These are phyloP conservation scores for Pythium volutum DNA, from an alignment of 352 stramenopile species.

Conservation along the genomic window DNA sequence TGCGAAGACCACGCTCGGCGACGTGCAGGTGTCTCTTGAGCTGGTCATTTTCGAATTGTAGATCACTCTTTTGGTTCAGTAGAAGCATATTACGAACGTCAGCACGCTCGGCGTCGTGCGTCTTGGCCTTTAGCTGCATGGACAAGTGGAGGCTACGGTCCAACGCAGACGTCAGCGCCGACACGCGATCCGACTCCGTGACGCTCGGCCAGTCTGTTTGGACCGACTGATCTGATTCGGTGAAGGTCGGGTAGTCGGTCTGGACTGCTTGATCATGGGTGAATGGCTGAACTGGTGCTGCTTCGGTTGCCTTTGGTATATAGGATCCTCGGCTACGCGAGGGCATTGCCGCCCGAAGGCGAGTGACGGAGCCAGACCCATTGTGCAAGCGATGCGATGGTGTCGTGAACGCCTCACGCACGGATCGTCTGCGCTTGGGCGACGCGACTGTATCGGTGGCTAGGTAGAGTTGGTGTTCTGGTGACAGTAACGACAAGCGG, in stretches of 20 bases:
- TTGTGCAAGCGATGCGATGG: slow-evolving; percentile 10
- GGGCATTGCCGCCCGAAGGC: slow-evolving; percentile 18
- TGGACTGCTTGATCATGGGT: slow-evolving; percentile 10
- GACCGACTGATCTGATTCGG: no score
- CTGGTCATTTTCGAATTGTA: slow-evolving; percentile 13
- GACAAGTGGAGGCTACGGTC: slow-evolving; percentile 34
- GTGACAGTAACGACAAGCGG: slow-evolving; percentile 37
- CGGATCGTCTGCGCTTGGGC: slow-evolving; percentile 1
- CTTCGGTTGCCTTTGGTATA: neutral
- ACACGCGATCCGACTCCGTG: neutral
- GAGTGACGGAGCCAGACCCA: slow-evolving; percentile 5
- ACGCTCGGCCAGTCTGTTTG: no score
- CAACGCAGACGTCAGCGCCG: slow-evolving; percentile 31
- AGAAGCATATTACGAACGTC: slow-evolving; percentile 26
- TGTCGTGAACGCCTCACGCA: slow-evolving; percentile 16
- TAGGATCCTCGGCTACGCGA: neutral
- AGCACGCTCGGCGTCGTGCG: slow-evolving; percentile 39
- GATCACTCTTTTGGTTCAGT: slow-evolving; percentile 21
- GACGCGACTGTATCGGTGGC: neutral
- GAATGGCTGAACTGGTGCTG: slow-evolving; percentile 13
- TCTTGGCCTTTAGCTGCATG: slow-evolving; percentile 40
- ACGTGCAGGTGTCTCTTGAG: slow-evolving; percentile 17
- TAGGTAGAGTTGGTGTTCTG: slow-evolving; percentile 27
- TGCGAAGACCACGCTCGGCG: slow-evolving; percentile 13
- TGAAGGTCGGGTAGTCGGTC: neutral